Conservation (phyloP, 2,329 filamentous ascomycete genomes). For the Ophiostoma himal-ulmi region DNA sequence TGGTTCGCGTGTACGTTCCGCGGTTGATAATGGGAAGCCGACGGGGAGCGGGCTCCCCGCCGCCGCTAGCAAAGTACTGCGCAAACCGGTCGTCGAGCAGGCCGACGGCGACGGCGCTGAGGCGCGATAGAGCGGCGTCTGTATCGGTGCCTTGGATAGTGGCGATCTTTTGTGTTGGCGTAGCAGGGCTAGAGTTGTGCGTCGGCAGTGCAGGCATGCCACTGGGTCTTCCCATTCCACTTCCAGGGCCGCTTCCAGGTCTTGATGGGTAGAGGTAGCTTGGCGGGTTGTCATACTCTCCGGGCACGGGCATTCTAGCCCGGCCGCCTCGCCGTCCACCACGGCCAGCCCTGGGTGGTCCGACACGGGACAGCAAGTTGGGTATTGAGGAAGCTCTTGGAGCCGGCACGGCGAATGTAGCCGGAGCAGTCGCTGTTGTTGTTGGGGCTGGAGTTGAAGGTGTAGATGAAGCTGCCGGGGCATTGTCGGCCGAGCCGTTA, state of each 20-base stretch:
- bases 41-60: conserved; percentile 47
- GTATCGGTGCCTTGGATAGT: conserved; percentile 84
- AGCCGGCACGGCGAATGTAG: conserved; percentile 52
- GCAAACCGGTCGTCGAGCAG: conserved; percentile 83
- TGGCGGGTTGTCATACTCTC: neutral
- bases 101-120: conserved; percentile 80
- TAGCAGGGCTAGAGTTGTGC: neutral
- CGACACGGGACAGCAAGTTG: conserved; percentile 58
- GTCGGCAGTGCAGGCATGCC: neutral
- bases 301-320: neutral
- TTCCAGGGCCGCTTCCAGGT: neutral
- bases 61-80: conserved; percentile 53
- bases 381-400: conserved; percentile 57
- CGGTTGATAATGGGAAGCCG: conserved; percentile 89
- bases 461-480: neutral
- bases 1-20: conserved; percentile 92
- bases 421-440: neutral
- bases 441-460: neutral
- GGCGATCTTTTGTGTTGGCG: conserved; percentile 48
- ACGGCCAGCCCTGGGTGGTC: conserved; percentile 29
- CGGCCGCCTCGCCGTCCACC: conserved; percentile 4
- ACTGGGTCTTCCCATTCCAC: neutral
- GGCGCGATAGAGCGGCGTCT: conserved; percentile 80
- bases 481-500: neutral
- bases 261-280: neutral